Conservation (phyloP, 1,139 yeast species). For the Magnusiomyces suaveolens region DNA sequence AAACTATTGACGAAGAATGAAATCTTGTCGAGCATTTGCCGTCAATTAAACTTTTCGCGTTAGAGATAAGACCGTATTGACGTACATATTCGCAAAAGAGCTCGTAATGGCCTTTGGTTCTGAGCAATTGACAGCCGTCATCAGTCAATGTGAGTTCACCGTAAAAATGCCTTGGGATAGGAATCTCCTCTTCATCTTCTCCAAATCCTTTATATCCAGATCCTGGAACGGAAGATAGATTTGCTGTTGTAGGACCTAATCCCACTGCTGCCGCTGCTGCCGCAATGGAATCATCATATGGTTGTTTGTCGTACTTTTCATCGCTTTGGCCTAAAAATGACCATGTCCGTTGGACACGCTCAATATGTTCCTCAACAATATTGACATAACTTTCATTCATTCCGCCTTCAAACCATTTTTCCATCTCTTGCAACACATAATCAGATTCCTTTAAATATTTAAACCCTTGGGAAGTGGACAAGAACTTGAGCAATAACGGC, state of each 20-base stretch:
- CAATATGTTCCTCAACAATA: conserved; percentile 41
- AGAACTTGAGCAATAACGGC: conserved; percentile 42
- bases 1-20: neutral
- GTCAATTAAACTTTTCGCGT: neutral
- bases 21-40: neutral
- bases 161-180: conserved; percentile 60
- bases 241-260: conserved; percentile 8
- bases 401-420: conserved; percentile 45
- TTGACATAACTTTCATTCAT: conserved; percentile 45
- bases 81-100: conserved; percentile 37
- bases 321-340: neutral
- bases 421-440: conserved; percentile 49
- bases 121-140: conserved; percentile 55
- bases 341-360: conserved; percentile 20
- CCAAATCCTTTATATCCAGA: neutral
- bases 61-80: conserved; percentile 23
- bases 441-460: conserved; percentile 42
- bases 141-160: conserved; percentile 71
- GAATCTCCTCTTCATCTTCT: neutral
- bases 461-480: conserved; percentile 51
- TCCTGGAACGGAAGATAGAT: conserved; percentile 7
- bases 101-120: conserved; percentile 41
- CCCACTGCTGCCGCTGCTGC: conserved; percentile 2
- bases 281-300: conserved; percentile 8
- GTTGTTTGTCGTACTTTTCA: neutral